A percentile compares a stretch with the other conserved stretches of the same genome.
phyloP scores from a whole-genome alignment of 1,139 yeast genomes.

The Debaryomyces udenii region DNA sequence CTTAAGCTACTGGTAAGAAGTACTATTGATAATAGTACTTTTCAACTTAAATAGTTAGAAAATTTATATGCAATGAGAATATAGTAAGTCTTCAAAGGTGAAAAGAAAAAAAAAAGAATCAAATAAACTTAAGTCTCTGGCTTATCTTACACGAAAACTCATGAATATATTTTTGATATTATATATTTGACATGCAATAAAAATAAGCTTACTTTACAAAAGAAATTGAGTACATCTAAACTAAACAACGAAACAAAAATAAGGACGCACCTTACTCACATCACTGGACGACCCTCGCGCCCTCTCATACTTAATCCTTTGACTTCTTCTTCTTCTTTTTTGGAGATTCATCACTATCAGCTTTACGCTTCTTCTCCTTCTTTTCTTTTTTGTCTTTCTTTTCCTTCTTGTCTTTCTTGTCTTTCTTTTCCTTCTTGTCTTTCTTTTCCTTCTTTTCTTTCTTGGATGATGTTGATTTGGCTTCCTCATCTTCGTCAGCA shows the following conservation, averaged over 20 bases:
- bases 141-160: no score
- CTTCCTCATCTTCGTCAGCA: not conserved
- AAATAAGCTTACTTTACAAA: constrained; percentile 19
- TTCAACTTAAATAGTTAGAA: no score
- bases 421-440: constrained; percentile 46
- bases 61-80: no score
- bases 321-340: constrained; percentile 55
- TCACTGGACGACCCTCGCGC: not conserved
- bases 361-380: constrained; percentile 55
- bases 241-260: constrained; percentile 7
- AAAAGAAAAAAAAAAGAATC: no score
- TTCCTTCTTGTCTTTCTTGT: constrained; percentile 56
- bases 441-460: constrained; percentile 43
- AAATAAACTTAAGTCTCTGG: no score
- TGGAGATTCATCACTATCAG: constrained; percentile 49
- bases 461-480: constrained; percentile 22
- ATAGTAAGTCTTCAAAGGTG: no score
- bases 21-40: no score
- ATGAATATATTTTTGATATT: constrained; percentile 8
- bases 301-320: constrained; percentile 29
- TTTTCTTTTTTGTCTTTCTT: constrained; percentile 59
- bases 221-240: constrained; percentile 11
- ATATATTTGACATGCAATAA: constrained; percentile 19
- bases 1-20: no score
- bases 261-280: constrained; percentile 4